Evolutionary conservation across 768 basidiomycete species (phyloP).

Genomic region (Mycena capillaripes): DNA sequence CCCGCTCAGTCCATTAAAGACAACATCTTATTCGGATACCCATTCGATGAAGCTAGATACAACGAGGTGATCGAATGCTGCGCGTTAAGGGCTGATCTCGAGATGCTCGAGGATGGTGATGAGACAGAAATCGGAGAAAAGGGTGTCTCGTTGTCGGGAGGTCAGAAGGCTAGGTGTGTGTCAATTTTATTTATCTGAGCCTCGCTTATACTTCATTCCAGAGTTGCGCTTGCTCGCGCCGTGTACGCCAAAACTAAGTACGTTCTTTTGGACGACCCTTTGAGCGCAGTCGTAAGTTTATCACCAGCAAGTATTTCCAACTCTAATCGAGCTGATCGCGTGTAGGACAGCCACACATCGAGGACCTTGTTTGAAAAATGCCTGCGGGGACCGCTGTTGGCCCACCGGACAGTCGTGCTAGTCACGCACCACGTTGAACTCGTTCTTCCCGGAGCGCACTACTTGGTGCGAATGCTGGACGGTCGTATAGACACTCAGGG

Average conservation of each 20-base stretch:
- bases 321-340: not conserved
- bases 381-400: constrained; percentile 75
- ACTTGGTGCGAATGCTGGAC: constrained; percentile 84
- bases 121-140: constrained; percentile 86
- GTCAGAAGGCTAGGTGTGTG: constrained; percentile 71
- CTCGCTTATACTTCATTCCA: constrained; percentile 29
- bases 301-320: no score
- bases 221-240: constrained; percentile 75
- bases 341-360: constrained; percentile 77
- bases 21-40: constrained; percentile 86
- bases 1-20: constrained; percentile 80
- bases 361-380: constrained; percentile 75
- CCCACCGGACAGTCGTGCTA: constrained; percentile 77
- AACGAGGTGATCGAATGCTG: constrained; percentile 84
- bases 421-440: constrained; percentile 91
- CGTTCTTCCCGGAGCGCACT: constrained; percentile 81
- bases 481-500: constrained; percentile 87
- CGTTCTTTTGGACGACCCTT: constrained; percentile 70
- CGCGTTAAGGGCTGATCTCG: constrained; percentile 84
- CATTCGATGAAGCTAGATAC: constrained; percentile 81
- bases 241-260: constrained; percentile 67
- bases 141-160: constrained; percentile 55
- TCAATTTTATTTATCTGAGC: not conserved
- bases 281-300: constrained; percentile 71
- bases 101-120: constrained; percentile 90